Conservation (phyloP, 129 eudicot species). For the Flaveria ramosissima region DNA sequence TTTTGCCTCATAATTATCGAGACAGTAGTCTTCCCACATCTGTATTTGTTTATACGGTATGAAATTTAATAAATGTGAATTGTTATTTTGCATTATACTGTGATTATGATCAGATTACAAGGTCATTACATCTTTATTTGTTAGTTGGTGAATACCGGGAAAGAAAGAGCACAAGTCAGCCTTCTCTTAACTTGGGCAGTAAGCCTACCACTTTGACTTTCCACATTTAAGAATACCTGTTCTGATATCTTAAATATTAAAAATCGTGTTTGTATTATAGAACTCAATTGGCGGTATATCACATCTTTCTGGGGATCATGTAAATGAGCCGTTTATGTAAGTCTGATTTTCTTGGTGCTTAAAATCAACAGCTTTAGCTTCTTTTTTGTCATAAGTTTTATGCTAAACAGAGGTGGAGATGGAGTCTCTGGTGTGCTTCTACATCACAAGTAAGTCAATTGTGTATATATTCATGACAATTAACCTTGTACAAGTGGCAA, state of each 20-base stretch:
- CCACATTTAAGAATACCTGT: background rate
- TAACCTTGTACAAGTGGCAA: constrained; percentile 1
- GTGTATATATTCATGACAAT: constrained; percentile 29
- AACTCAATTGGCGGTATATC: constrained; percentile 94
- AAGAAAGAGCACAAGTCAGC: constrained; percentile 98
- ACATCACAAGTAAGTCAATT: constrained; percentile 81
- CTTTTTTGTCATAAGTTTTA: background rate
- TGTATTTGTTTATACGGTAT: constrained; percentile 93
- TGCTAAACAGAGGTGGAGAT: constrained; percentile 65
- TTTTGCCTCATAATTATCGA: constrained; percentile 90
- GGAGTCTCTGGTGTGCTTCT: constrained; percentile 97
- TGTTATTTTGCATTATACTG: background rate
- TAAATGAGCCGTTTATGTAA: constrained; percentile 88
- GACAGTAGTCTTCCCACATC: constrained; percentile 97
- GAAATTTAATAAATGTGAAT: background rate
- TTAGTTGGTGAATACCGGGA: constrained; percentile 94
- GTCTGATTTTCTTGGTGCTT: constrained; percentile 18
- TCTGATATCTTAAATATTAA: constrained; percentile 10
- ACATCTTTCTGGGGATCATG: constrained; percentile 95
- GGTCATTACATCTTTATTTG: constrained; percentile 25
- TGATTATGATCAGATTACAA: constrained; percentile 25
- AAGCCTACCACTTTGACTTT: constrained; percentile 30
- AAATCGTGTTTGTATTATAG: constrained; percentile 39
- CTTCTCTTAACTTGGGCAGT: constrained; percentile 97
- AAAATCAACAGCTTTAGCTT: background rate